Evolutionary conservation across 768 basidiomycete genomes (phyloP).

Genomic region (Amanita pallidorosea): DNA sequence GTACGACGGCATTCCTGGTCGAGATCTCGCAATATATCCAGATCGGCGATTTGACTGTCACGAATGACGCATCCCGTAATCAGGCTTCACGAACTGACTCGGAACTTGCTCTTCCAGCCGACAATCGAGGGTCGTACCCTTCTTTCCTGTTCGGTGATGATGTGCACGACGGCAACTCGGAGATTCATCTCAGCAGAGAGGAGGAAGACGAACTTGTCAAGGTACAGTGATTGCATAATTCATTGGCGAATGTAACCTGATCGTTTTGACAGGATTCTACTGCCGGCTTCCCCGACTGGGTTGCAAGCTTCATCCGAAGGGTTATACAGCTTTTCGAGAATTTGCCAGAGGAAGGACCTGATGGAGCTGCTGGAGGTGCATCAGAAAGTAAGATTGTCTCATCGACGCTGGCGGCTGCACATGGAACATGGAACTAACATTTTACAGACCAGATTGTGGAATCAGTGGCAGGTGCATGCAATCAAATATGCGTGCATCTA

Average conservation of each 20-base stretch:
- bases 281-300: constrained; percentile 71
- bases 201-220: constrained; percentile 66
- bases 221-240: constrained; percentile 15
- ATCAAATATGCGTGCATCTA: constrained; percentile 65
- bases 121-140: constrained; percentile 20
- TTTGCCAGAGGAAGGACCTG: constrained; percentile 70
- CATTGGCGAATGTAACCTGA: neutral
- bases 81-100: constrained; percentile 15
- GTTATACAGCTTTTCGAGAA: constrained; percentile 78
- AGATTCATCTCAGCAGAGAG: constrained; percentile 35
- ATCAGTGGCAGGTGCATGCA: constrained; percentile 65
- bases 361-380: constrained; percentile 49
- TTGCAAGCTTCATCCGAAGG: constrained; percentile 67
- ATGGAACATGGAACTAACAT: constrained; percentile 3
- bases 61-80: neutral
- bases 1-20: constrained; percentile 65
- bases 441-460: constrained; percentile 60
- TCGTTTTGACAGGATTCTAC: constrained; percentile 41
- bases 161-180: constrained; percentile 19
- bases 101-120: constrained; percentile 21
- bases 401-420: neutral
- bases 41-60: constrained; percentile 49
- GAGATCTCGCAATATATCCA: constrained; percentile 69
- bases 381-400: constrained; percentile 41
- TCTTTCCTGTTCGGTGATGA: constrained; percentile 29